Conservation (phyloP, 2,329 filamentous ascomycete genomes). For the Aspergillus piperis region DNA sequence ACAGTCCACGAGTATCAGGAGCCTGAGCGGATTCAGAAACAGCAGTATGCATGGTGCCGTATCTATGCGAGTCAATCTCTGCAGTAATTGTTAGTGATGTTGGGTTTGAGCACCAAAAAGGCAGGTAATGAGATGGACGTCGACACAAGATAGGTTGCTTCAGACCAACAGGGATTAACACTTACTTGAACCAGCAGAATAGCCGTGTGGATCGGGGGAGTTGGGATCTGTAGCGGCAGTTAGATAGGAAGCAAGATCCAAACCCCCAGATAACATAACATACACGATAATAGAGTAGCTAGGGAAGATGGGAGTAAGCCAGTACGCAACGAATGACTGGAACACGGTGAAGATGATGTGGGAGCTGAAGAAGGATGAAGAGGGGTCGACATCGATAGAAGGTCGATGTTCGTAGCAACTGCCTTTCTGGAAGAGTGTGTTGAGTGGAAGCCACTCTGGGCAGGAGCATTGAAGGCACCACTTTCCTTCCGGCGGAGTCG, state of each 20-base stretch:
- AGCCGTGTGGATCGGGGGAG: background rate
- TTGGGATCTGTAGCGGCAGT: background rate
- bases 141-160: background rate
- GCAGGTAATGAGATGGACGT: background rate
- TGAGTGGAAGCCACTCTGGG: background rate
- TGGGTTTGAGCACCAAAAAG: background rate
- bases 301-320: background rate
- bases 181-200: background rate
- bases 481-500: background rate
- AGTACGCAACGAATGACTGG: constrained; percentile 6
- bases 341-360: background rate
- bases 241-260: background rate
- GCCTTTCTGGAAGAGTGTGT: background rate
- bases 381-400: background rate
- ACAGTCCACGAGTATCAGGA: constrained; percentile 14
- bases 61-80: background rate
- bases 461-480: background rate
- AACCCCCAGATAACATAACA: background rate
- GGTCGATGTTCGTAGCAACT: background rate
- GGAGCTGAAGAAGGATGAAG: background rate
- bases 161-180: background rate
- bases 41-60: constrained; percentile 3
- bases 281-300: constrained; percentile 6
- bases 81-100: background rate
- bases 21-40: constrained; percentile 1